phyloP scores from a whole-genome alignment of 2,329 filamentous ascomycete species.

The Rugonectria rugulosa region DNA sequence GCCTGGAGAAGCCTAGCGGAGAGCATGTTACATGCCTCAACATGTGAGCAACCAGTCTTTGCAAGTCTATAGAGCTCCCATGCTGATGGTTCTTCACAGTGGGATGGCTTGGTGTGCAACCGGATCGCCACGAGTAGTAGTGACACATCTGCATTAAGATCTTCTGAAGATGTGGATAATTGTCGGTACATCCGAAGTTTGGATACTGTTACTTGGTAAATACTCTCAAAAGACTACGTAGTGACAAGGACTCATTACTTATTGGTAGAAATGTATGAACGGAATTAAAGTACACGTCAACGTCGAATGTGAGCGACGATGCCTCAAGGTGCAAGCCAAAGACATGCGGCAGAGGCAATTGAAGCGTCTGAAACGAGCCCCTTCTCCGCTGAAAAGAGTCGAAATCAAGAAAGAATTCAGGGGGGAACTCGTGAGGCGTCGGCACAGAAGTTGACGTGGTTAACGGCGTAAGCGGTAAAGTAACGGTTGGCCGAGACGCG shows the following conservation, averaged over 20 bases:
- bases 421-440: neutral
- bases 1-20: conserved; percentile 8
- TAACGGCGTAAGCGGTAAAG: neutral
- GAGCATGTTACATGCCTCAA: neutral
- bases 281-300: conserved; percentile 7
- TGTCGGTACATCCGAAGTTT: conserved; percentile 8
- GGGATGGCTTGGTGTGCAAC: conserved; percentile 55
- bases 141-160: neutral
- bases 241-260: neutral
- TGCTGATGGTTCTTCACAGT: neutral
- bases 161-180: neutral
- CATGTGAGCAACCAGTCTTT: neutral
- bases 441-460: no score
- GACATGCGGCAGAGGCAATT: neutral
- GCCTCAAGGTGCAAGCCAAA: neutral
- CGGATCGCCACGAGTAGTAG: conserved; percentile 44
- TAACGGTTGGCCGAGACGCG: neutral
- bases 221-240: neutral
- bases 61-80: neutral
- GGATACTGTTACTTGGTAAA: conserved; percentile 1
- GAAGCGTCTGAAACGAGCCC: neutral
- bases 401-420: conserved; percentile 5
- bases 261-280: conserved; percentile 7
- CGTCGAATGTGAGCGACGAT: neutral
- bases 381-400: neutral